These are phyloP conservation scores for Hypocreales sp. DNA, from an alignment of 2,329 filamentous ascomycete species.

Conservation along the genomic window DNA sequence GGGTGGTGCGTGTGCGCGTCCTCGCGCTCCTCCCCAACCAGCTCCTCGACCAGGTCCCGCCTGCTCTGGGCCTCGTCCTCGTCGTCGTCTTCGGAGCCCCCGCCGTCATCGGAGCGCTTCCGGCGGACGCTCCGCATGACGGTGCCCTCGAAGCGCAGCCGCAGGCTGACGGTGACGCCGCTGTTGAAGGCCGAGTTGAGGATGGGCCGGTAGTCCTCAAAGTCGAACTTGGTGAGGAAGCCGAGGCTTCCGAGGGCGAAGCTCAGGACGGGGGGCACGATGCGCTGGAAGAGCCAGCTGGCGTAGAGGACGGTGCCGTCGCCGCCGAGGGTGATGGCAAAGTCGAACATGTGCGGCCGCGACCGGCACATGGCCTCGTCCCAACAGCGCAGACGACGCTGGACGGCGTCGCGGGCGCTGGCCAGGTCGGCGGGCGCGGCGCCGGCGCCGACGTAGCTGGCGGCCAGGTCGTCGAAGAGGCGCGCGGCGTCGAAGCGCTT, in stretches of 20 bases:
- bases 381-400: slow-evolving; percentile 63
- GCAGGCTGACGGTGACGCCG: slow-evolving; percentile 76
- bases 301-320: slow-evolving; percentile 96
- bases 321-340: slow-evolving; percentile 80
- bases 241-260: slow-evolving; percentile 86
- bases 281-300: slow-evolving; percentile 90
- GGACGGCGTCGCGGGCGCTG: slow-evolving; percentile 19
- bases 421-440: slow-evolving; percentile 12
- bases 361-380: slow-evolving; percentile 60
- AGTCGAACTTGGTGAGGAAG: slow-evolving; percentile 95
- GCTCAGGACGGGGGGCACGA: slow-evolving; percentile 84
- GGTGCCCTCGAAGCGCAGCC: slow-evolving; percentile 82
- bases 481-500: slow-evolving; percentile 59
- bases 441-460: slow-evolving; percentile 22
- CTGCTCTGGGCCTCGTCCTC: slow-evolving; percentile 18
- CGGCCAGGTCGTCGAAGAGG: slow-evolving; percentile 45
- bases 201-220: slow-evolving; percentile 53
- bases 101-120: slow-evolving; percentile 13
- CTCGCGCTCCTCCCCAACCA: slow-evolving; percentile 74
- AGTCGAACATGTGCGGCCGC: slow-evolving; percentile 80
- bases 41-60: slow-evolving; percentile 71
- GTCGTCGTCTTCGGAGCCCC: slow-evolving; percentile 18
- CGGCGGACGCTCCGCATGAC: slow-evolving; percentile 64
- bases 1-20: slow-evolving; percentile 75
- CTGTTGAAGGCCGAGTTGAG: slow-evolving; percentile 60